Base-by-base conservation (phyloP, 2,329 filamentous ascomycete species). In the Colletotrichum falcatum region DNA sequence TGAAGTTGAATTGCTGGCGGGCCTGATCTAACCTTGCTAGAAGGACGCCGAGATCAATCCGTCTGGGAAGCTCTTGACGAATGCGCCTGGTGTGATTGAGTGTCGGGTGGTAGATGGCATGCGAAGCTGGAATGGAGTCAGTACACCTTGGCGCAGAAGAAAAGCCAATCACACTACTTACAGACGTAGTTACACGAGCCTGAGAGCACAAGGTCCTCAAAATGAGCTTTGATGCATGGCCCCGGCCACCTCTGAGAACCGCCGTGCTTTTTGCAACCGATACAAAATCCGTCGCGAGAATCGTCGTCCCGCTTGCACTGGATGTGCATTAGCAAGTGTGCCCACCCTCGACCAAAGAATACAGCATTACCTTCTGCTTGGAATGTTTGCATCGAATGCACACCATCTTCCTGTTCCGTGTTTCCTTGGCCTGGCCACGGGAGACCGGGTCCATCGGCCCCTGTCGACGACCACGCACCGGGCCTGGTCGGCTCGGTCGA, bases 171-270 rank as follows among this genome's bases (percentile, higher is more conserved):
- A 1, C n/a, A 44, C 12, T 6, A 56, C 70, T 42, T 78, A 83
- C 82, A 84, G 59, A 84, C 80, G 67, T 83, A 83, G 67, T 84
- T 83, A 74, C 81, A 83, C 5, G 81, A 82, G 49, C 81, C 82
- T 49, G 79, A 81, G 69, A 82, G 80, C 30, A 84, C 80, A 61
- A 84, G 81, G 61, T 79, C 82, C 26, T 81, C 78, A 66, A 84
- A 84, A 69, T 82, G 81, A 35, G 82, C 81, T 37, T 77, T 79
- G 9, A 81, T 80, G 71, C 82, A 84, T 14, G 82, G 81, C 1
- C 73, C 73, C 20, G 65, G 61, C 61, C 71, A 68, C 16, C 65
- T 71, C 39, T 53, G 61, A 8, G 49, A 66, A 14, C n/a, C 35
- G 16, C 63, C 62, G 7, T 65, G 61, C 30, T 39, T 69, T n/a